Evolutionary conservation across 2,329 filamentous ascomycete species (phyloP).

Genomic region (Meredithiella fracta): DNA sequence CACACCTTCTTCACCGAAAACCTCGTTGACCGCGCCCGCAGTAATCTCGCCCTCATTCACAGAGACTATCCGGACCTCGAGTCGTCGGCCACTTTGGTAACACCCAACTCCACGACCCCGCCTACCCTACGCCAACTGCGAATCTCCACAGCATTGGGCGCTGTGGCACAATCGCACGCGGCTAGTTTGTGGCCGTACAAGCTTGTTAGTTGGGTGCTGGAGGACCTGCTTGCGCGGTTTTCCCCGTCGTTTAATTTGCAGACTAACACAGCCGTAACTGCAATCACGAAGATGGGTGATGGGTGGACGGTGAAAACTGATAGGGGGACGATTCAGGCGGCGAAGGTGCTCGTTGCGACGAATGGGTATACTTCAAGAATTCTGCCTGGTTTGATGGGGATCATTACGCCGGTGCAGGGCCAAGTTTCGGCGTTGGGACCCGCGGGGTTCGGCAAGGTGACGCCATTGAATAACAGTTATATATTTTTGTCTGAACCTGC

Average conservation of each 20-base stretch:
- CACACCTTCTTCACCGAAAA: conserved; percentile 43
- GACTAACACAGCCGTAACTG: conserved; percentile 50
- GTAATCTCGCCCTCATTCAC: conserved; percentile 34
- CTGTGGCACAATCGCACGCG: conserved; percentile 46
- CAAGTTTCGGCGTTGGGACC: conserved; percentile 53
- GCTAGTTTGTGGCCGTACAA: conserved; percentile 73
- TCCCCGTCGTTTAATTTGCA: conserved; percentile 49
- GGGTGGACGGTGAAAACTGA: conserved; percentile 49
- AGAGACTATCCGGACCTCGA: conserved; percentile 40
- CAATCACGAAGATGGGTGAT: conserved; percentile 24
- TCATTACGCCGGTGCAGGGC: conserved; percentile 63
- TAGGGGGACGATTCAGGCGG: conserved; percentile 48
- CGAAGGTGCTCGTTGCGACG: conserved; percentile 56
- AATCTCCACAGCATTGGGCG: conserved; percentile 41
- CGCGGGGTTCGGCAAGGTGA: conserved; percentile 23
- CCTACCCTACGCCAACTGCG: conserved; percentile 33
- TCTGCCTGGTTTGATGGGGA: conserved; percentile 48
- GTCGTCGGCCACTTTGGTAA: conserved; percentile 28
- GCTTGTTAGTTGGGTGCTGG: conserved; percentile 55
- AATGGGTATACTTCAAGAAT: conserved; percentile 73
- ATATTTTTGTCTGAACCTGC: conserved; percentile 34
- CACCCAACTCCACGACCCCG: conserved; percentile 18
- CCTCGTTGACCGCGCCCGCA: conserved; percentile 35
- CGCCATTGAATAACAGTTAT: conserved; percentile 39
- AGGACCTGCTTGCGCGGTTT: conserved; percentile 31